phyloP scores from a whole-genome alignment of 169 alveolate genomes.

The Amoebophrya sp. region DNA sequence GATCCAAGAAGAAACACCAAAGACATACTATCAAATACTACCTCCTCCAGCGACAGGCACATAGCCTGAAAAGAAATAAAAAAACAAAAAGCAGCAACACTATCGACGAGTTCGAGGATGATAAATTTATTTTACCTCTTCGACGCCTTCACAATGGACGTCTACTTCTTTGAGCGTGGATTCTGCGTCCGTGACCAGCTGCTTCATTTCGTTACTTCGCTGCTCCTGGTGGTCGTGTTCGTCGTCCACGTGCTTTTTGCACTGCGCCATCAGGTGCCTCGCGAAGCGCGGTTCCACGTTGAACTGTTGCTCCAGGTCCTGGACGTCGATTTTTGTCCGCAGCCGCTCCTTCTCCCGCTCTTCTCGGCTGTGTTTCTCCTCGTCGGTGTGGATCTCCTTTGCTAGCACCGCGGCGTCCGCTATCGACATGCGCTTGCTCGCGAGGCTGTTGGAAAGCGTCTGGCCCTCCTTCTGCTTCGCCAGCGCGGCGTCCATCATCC shows the following conservation, averaged over 20 bases:
- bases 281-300: not conserved
- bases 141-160: not conserved
- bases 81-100: not conserved
- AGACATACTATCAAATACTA: too few relatives aligned
- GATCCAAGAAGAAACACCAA: too few relatives aligned
- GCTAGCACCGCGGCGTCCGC: not conserved
- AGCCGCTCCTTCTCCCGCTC: not conserved
- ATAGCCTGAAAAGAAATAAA: too few relatives aligned
- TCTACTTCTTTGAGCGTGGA: not conserved
- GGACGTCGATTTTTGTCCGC: not conserved
- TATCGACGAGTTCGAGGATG: not conserved
- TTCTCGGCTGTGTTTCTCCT: not conserved
- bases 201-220: not conserved
- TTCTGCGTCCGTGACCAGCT: not conserved
- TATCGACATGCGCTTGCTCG: not conserved
- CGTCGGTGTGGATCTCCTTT: not conserved
- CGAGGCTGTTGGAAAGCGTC: not conserved
- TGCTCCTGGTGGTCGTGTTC: not conserved
- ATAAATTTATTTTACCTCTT: too few relatives aligned
- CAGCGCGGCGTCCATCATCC: too few relatives aligned
- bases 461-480: not conserved
- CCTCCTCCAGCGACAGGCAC: too few relatives aligned
- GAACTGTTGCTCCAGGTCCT: not conserved
- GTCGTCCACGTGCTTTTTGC: not conserved
- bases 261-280: not conserved